Percentiles rank a stretch among this genome's conserved stretches.
Conservation (phyloP, 352 stramenopile genomes). For the Phytopythium litorale region DNA sequence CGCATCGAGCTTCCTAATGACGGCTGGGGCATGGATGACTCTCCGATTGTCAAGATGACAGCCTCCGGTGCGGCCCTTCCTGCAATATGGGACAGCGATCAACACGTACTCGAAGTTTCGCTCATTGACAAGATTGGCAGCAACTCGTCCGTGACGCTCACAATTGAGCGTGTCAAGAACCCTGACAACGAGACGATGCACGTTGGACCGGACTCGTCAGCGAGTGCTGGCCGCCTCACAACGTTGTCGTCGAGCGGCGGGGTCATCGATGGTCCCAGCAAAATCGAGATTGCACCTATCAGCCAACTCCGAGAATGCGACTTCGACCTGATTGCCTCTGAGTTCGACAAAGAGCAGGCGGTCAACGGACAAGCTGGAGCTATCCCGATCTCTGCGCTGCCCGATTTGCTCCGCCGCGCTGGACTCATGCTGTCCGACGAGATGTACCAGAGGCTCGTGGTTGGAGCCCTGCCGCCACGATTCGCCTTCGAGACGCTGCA, state of each 20-base stretch:
- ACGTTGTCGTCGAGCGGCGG: constrained; percentile 41
- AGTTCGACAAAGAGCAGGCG: constrained; percentile 5
- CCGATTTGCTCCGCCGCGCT: constrained; percentile 30
- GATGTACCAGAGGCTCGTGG: constrained; percentile 38
- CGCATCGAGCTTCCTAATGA: constrained; percentile 43
- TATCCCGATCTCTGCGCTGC: constrained; percentile 25
- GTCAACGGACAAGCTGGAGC: background rate
- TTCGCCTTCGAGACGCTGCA: constrained; percentile 10
- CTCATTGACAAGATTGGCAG: constrained; percentile 26
- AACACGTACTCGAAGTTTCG: constrained; percentile 54
- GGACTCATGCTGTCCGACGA: constrained; percentile 27
- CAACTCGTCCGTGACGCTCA: constrained; percentile 35
- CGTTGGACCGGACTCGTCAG: constrained; percentile 1
- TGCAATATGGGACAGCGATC: constrained; percentile 37
- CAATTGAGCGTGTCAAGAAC: constrained; percentile 44
- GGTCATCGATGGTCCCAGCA: constrained; percentile 58
- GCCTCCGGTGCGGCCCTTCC: constrained; percentile 27
- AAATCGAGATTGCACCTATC: constrained; percentile 56
- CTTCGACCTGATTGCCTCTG: constrained; percentile 29
- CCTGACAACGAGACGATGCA: constrained; percentile 39
- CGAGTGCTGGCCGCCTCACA: constrained; percentile 30
- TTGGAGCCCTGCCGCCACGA: background rate
- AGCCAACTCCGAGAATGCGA: constrained; percentile 60
- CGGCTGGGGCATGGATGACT: constrained; percentile 58
- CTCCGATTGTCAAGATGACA: constrained; percentile 36